Evolutionary conservation across 768 basidiomycete species (phyloP).

Genomic region (Calocera viscosa): DNA sequence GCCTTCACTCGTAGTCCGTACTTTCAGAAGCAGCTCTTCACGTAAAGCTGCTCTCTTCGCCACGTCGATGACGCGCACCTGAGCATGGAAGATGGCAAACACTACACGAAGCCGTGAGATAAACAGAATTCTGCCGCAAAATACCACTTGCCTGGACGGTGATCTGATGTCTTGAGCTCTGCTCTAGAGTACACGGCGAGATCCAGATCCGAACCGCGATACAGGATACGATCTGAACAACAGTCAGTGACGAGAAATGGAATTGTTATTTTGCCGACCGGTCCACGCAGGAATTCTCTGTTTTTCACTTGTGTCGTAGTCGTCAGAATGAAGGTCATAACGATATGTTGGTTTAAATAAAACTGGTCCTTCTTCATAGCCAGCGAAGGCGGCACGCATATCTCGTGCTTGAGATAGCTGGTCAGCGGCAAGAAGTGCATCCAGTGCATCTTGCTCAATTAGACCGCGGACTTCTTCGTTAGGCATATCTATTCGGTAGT

Average conservation of each 20-base stretch:
- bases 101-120: slow-evolving; percentile 36
- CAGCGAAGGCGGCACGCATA: slow-evolving; percentile 56
- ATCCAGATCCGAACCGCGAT: slow-evolving; percentile 59
- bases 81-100: slow-evolving; percentile 67
- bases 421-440: slow-evolving; percentile 64
- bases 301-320: slow-evolving; percentile 93
- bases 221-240: slow-evolving; percentile 74
- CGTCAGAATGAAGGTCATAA: slow-evolving; percentile 68
- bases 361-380: slow-evolving; percentile 80
- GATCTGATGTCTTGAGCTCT: slow-evolving; percentile 84
- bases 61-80: slow-evolving; percentile 66
- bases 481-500: slow-evolving; percentile 83
- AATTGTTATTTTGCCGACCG: slow-evolving; percentile 37
- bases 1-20: slow-evolving; percentile 41
- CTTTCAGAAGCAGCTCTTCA: slow-evolving; percentile 51
- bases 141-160: slow-evolving; percentile 62
- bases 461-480: slow-evolving; percentile 67
- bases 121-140: neutral
- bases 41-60: slow-evolving; percentile 60
- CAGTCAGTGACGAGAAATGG: slow-evolving; percentile 13
- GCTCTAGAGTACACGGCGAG: slow-evolving; percentile 70
- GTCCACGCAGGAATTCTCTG: slow-evolving; percentile 96
- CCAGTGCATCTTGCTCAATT: slow-evolving; percentile 52
- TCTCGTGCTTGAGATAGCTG: slow-evolving; percentile 75
- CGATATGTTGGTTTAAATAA: slow-evolving; percentile 93